Evolutionary conservation across 1,284 basidiomycete genomes (phyloP).

Genomic region (Austroboletus novae-zelandiae): DNA sequence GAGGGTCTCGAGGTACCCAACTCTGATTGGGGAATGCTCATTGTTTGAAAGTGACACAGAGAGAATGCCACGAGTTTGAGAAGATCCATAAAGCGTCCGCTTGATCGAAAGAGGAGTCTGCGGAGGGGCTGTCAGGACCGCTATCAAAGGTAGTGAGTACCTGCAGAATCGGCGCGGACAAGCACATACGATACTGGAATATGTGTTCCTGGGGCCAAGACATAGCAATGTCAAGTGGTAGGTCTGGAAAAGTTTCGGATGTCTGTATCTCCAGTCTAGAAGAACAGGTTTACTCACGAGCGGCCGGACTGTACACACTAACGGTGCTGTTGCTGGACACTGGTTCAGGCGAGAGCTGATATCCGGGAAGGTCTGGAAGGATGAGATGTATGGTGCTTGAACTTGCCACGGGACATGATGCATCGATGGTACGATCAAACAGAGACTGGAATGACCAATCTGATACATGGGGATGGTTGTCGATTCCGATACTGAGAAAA

Average conservation of each 20-base stretch:
- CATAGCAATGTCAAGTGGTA: slow-evolving; percentile 54
- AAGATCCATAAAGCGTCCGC: slow-evolving; percentile 72
- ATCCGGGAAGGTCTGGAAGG: slow-evolving; percentile 42
- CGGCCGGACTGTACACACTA: slow-evolving; percentile 49
- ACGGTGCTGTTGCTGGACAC: slow-evolving; percentile 28
- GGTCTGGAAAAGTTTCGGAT: slow-evolving; percentile 8
- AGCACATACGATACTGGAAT: slow-evolving; percentile 57
- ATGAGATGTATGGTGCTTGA: slow-evolving; percentile 52
- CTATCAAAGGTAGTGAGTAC: slow-evolving; percentile 11
- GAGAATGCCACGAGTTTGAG: slow-evolving; percentile 76
- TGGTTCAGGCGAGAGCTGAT: slow-evolving; percentile 52
- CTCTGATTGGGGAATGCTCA: slow-evolving; percentile 42
- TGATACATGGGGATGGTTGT: slow-evolving; percentile 24
- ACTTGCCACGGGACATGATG: slow-evolving; percentile 58
- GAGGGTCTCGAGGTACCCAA: slow-evolving; percentile 87
- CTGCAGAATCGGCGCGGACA: not conserved
- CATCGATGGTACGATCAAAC: slow-evolving; percentile 67
- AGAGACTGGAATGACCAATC: slow-evolving; percentile 80
- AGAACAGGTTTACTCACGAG: slow-evolving; percentile 35
- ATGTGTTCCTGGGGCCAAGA: slow-evolving; percentile 49
- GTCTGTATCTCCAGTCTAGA: slow-evolving; percentile 11
- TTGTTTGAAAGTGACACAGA: slow-evolving; percentile 71
- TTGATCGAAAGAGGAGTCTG: slow-evolving; percentile 58
- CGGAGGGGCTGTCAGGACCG: slow-evolving; percentile 26
- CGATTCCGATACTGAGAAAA: not conserved